Conservation (phyloP, 2,329 filamentous ascomycete species). For the Botrytis elliptica region DNA sequence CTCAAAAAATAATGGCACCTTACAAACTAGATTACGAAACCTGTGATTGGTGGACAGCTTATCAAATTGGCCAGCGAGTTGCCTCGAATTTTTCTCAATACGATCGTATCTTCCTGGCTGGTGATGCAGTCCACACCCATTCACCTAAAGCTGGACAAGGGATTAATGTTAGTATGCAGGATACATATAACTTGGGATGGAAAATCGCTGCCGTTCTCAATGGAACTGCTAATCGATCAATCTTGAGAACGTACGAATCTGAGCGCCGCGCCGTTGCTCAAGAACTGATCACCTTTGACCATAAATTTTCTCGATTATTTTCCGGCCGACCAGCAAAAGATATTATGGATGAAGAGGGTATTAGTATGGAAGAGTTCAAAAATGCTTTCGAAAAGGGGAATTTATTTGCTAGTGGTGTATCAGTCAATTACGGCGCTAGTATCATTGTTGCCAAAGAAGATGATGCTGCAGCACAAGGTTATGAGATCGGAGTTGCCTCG, state of each 20-base stretch:
- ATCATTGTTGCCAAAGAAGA: slow-evolving; percentile 55
- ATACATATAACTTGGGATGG: slow-evolving; percentile 64
- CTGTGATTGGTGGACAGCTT: slow-evolving; percentile 62
- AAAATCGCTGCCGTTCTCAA: slow-evolving; percentile 46
- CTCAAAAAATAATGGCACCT: slow-evolving; percentile 63
- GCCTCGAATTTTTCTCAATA: slow-evolving; percentile 48
- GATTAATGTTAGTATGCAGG: slow-evolving; percentile 58
- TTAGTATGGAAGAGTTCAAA: slow-evolving; percentile 63
- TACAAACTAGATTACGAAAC: slow-evolving; percentile 65
- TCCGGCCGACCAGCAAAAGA: slow-evolving; percentile 54
- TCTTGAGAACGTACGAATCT: slow-evolving; percentile 59
- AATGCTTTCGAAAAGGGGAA: slow-evolving; percentile 58
- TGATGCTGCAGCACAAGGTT: slow-evolving; percentile 45
- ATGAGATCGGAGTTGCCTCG: slow-evolving; percentile 50
- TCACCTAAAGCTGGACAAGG: slow-evolving; percentile 64
- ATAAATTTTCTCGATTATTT: slow-evolving; percentile 55
- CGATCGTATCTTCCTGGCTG: slow-evolving; percentile 53
- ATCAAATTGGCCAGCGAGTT: slow-evolving; percentile 58
- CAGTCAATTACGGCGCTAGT: slow-evolving; percentile 58
- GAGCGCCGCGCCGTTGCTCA: slow-evolving; percentile 63
- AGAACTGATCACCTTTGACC: slow-evolving; percentile 65
- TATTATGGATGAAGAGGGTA: slow-evolving; percentile 46
- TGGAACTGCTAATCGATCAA: slow-evolving; percentile 46
- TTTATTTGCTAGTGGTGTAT: slow-evolving; percentile 57
- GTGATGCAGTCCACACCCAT: slow-evolving; percentile 53